These are phyloP conservation scores for Tolypocladium ophioglossoides DNA, from an alignment of 2,329 filamentous ascomycete species.

Conservation along the genomic window DNA sequence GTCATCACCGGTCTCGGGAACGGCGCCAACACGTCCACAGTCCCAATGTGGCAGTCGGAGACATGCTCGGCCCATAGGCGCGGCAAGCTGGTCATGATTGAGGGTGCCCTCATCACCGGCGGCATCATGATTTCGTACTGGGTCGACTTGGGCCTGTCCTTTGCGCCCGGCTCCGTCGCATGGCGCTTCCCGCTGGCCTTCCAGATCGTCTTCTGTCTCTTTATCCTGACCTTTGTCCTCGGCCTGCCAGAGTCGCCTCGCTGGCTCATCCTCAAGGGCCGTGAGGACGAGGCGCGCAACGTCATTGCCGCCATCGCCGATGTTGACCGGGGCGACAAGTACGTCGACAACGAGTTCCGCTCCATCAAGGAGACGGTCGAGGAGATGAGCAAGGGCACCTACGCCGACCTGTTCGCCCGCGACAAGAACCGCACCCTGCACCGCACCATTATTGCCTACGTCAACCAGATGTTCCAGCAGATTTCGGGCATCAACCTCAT, in stretches of 20 bases:
- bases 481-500: slow-evolving; percentile 55
- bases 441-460: slow-evolving; percentile 48
- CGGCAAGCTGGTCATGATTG: slow-evolving; percentile 51
- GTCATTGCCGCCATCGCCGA: slow-evolving; percentile 43
- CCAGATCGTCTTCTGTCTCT: slow-evolving; percentile 45
- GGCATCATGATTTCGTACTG: slow-evolving; percentile 50
- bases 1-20: slow-evolving; percentile 50
- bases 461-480: slow-evolving; percentile 56
- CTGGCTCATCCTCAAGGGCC: slow-evolving; percentile 34
- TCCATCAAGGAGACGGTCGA: slow-evolving; percentile 57
- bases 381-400: slow-evolving; percentile 54
- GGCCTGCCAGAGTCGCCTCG: slow-evolving; percentile 43
- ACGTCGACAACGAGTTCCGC: slow-evolving; percentile 45
- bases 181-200: slow-evolving; percentile 51
- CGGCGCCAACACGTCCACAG: slow-evolving; percentile 44
- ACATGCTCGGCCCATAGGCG: slow-evolving; percentile 45
- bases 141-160: slow-evolving; percentile 48
- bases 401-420: slow-evolving; percentile 45
- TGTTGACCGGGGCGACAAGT: slow-evolving; percentile 43
- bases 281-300: slow-evolving; percentile 33
- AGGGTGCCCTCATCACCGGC: slow-evolving; percentile 45
- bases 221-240: slow-evolving; percentile 43
- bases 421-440: slow-evolving; percentile 46
- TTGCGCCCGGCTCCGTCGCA: slow-evolving; percentile 26
- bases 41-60: slow-evolving; percentile 51